These are phyloP conservation scores for Mycena galopus DNA, from an alignment of 768 basidiomycete genomes.

Conservation along the genomic window DNA sequence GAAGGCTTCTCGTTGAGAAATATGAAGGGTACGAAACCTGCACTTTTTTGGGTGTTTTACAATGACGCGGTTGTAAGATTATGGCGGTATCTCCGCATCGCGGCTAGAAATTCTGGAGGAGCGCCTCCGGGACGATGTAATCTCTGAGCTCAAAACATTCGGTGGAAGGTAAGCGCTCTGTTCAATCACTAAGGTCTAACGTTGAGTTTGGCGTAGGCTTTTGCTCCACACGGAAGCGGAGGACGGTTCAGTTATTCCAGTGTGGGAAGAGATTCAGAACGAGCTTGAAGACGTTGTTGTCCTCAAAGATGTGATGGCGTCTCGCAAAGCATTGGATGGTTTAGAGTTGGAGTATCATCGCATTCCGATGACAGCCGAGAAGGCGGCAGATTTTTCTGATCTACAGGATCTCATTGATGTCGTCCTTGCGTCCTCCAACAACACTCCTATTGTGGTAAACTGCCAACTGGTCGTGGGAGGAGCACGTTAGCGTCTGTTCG, in stretches of 20 bases:
- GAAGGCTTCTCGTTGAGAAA: slow-evolving; percentile 91
- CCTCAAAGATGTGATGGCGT: slow-evolving; percentile 89
- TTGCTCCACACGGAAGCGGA: slow-evolving; percentile 91
- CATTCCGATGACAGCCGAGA: slow-evolving; percentile 94
- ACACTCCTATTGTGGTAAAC: slow-evolving; percentile 91
- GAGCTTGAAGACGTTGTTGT: slow-evolving; percentile 73
- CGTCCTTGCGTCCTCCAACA: slow-evolving; percentile 74
- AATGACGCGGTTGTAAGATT: slow-evolving; percentile 65
- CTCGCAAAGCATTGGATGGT: slow-evolving; percentile 59
- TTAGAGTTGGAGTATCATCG: slow-evolving; percentile 83
- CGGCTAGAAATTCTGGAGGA: slow-evolving; percentile 93
- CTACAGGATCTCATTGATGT: slow-evolving; percentile 84
- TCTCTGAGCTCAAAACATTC: slow-evolving; percentile 84
- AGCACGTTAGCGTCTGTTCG: slow-evolving; percentile 91
- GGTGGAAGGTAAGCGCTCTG: slow-evolving; percentile 76
- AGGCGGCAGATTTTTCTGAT: slow-evolving; percentile 80
- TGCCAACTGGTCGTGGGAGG: slow-evolving; percentile 95
- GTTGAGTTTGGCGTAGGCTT: slow-evolving; percentile 58
- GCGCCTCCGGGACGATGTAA: slow-evolving; percentile 88
- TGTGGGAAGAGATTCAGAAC: slow-evolving; percentile 91
- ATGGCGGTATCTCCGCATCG: slow-evolving; percentile 93
- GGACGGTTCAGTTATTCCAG: slow-evolving; percentile 90
- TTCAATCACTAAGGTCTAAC: not conserved
- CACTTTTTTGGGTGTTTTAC: not conserved
- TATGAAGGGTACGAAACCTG: slow-evolving; percentile 80